Percentiles rank a stretch among this genome's conserved stretches.
These are phyloP conservation scores for Podospora sp. DNA, from an alignment of 495 filamentous ascomycete species.

Conservation along the genomic window DNA sequence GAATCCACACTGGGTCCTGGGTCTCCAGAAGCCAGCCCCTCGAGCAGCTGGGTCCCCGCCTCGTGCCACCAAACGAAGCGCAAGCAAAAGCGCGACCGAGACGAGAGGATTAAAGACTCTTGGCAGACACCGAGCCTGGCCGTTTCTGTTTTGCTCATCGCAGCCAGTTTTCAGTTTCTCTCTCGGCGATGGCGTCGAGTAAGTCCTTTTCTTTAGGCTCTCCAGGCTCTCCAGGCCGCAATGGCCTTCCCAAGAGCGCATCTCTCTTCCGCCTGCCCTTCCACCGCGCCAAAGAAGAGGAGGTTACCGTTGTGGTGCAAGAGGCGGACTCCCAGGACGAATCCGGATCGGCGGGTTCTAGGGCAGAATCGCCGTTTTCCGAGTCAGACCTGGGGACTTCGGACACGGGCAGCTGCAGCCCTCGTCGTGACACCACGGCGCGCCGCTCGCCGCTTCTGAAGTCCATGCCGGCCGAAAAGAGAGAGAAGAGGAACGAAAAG, in stretches of 20 bases:
- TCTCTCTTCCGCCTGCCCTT: slow-evolving; percentile 16
- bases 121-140: neutral
- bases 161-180: neutral
- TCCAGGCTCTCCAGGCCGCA: slow-evolving; percentile 7
- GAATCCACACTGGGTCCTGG: neutral
- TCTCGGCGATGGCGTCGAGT: slow-evolving; percentile 30
- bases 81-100: neutral
- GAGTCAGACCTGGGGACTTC: slow-evolving; percentile 8
- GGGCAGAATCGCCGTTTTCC: neutral
- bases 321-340: neutral
- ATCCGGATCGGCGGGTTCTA: slow-evolving; percentile 3
- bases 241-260: slow-evolving; percentile 14
- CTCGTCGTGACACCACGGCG: neutral
- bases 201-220: slow-evolving; percentile 26
- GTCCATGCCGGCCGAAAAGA: neutral
- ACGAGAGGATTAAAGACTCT: neutral
- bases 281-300: neutral
- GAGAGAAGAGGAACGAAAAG: neutral
- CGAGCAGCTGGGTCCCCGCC: neutral
- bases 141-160: neutral
- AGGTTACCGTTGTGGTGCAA: neutral
- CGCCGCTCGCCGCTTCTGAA: neutral
- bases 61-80: neutral
- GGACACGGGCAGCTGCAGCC: slow-evolving; percentile 1
- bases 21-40: neutral